Evolutionary conservation across 75 land plant species (phyloP), one percentile per base, ranked within the genome.

Genomic region (Cryptomeria japonica): DNA sequence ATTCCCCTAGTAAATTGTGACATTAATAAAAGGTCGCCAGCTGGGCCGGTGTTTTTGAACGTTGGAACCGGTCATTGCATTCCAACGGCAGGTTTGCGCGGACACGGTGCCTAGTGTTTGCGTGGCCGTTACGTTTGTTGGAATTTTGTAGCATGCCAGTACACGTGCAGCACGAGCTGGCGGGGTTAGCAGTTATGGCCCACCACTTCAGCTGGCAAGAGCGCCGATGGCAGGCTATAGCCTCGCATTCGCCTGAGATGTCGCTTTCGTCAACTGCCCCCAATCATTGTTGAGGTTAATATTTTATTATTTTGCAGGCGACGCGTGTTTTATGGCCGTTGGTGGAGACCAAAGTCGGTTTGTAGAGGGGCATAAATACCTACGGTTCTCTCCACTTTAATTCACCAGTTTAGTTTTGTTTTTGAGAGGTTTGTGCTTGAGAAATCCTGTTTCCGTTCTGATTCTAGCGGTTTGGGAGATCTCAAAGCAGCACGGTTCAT

Each of bases 301-400:
- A 64, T 25, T 64, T 64, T 64, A 64, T 5, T 1, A 0, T 64
- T 25, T 64, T 64, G n/a, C 70, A 8, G 70, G 70, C n/a, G 70
- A 64, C 70, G 70, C 70, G 70, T 64, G 70, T 64, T 64, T 64
- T 64, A 64, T 64, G 70, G n/a, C 70, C 70, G 70, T 64, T 64
- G 70, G 70, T 7, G 28, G n/a, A 22, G 70, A 51, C 1, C 22
- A 64, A 64, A 5, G 70, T 64, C 70, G 70, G 70, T 64, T 25
- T 25, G 25, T 3, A 5, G 22, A 22, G 2, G 25, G 25, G 70
- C 5, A 64, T 64, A 64, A 64, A 64, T 61, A 25, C 1, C 70
- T n/a, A n/a, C 1, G 8, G 22, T 9, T 14, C 7, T 22, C 9
- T 28, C 9, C 8, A 0, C 61, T 18, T 3, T 18, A 19, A 18